These are phyloP conservation scores for Teratosphaeriaceae sp. DNA, from an alignment of 2,329 filamentous ascomycete genomes.

Conservation along the genomic window DNA sequence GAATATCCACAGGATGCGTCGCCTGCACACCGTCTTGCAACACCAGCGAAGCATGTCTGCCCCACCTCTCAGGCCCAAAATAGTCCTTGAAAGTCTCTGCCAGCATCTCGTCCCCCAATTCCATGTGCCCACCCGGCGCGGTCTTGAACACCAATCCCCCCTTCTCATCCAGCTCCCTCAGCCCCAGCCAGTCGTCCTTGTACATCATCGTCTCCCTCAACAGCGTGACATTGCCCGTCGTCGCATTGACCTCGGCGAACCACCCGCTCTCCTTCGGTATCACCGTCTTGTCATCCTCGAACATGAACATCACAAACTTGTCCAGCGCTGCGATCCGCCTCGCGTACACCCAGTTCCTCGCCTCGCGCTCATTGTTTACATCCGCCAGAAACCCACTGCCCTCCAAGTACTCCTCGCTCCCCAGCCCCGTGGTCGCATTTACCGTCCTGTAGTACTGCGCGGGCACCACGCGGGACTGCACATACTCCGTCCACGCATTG, in stretches of 20 bases:
- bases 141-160: conserved; percentile 70
- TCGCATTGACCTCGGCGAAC: conserved; percentile 80
- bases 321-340: conserved; percentile 62
- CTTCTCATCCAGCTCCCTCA: conserved; percentile 71
- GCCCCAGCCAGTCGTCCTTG: conserved; percentile 86
- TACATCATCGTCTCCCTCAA: conserved; percentile 69
- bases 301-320: conserved; percentile 80
- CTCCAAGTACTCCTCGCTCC: conserved; percentile 61
- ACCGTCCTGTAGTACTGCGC: conserved; percentile 88
- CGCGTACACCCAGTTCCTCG: conserved; percentile 70
- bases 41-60: background rate
- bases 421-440: conserved; percentile 48
- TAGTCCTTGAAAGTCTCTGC: conserved; percentile 59
- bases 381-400: conserved; percentile 86
- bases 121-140: conserved; percentile 76
- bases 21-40: background rate
- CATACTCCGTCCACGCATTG: conserved; percentile 72
- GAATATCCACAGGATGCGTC: no score
- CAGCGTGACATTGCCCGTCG: conserved; percentile 53
- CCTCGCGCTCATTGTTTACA: conserved; percentile 81
- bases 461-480: conserved; percentile 76
- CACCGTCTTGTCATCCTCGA: conserved; percentile 76
- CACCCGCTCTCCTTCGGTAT: conserved; percentile 86
- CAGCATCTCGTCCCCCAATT: conserved; percentile 60
- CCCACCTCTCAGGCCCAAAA: conserved; percentile 45